Conservation (phyloP, 1,284 basidiomycete genomes). For the Afroboletus lepidellus region DNA sequence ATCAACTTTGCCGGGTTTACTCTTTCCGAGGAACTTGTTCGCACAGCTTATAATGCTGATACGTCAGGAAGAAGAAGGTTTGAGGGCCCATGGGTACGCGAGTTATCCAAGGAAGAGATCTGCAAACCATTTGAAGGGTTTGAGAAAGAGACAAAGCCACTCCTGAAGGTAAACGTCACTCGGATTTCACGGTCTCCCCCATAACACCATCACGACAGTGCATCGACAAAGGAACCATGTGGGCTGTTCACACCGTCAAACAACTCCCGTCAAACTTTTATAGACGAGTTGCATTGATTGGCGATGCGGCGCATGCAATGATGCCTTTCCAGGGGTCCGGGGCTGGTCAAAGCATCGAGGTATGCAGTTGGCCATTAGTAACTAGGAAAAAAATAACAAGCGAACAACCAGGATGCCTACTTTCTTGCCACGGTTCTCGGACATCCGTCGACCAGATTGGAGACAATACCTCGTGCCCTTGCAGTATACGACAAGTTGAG, state of each 20-base stretch:
- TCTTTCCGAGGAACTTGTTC: constrained; percentile 28
- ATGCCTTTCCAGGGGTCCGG: constrained; percentile 55
- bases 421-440: constrained; percentile 45
- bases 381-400: background rate
- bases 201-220: constrained; percentile 26
- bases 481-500: constrained; percentile 43
- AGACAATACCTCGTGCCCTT: constrained; percentile 38
- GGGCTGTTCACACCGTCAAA: constrained; percentile 49
- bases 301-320: constrained; percentile 61
- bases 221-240: constrained; percentile 40
- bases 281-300: constrained; percentile 45
- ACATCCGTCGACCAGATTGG: constrained; percentile 36
- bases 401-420: constrained; percentile 35
- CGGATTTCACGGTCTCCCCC: too few relatives aligned
- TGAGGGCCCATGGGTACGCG: constrained; percentile 32
- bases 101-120: constrained; percentile 29
- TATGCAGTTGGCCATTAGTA: constrained; percentile 18
- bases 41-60: constrained; percentile 21
- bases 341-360: constrained; percentile 57
- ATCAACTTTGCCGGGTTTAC: constrained; percentile 37
- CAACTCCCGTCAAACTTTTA: constrained; percentile 40
- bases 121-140: constrained; percentile 27
- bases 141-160: constrained; percentile 28
- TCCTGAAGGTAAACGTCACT: constrained; percentile 26
- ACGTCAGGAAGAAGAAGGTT: constrained; percentile 22